Conservation (phyloP, 495 filamentous ascomycete species). For the Penicillium paradoxum region DNA sequence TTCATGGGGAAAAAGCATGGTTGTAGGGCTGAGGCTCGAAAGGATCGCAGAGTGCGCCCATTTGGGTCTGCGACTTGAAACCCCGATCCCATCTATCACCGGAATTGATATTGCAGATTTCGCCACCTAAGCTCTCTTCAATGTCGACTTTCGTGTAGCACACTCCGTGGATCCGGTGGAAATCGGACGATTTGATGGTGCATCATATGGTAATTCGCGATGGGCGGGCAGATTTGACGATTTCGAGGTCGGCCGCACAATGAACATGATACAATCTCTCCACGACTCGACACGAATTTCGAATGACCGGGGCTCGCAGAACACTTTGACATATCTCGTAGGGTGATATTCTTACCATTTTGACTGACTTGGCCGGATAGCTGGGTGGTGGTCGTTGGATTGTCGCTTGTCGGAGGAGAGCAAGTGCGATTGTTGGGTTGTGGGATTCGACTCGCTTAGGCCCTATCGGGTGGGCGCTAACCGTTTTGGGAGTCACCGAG, state of each 20-base stretch:
- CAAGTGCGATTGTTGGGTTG: constrained; percentile 40
- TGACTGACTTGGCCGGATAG: constrained; percentile 50
- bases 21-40: background rate
- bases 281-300: constrained; percentile 6
- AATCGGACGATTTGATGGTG: background rate
- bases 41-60: background rate
- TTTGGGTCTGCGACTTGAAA: background rate
- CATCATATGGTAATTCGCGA: constrained; percentile 1
- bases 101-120: background rate
- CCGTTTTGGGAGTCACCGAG: constrained; percentile 23
- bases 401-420: constrained; percentile 46
- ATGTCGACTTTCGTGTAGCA: background rate
- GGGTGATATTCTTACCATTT: constrained; percentile 50
- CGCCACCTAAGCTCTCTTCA: background rate
- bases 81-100: background rate
- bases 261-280: constrained; percentile 13
- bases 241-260: constrained; percentile 23
- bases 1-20: background rate
- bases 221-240: constrained; percentile 14
- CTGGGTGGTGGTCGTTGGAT: constrained; percentile 45
- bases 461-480: constrained; percentile 40
- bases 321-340: constrained; percentile 14
- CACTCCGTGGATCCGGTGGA: background rate
- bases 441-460: constrained; percentile 50
- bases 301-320: constrained; percentile 17